A percentile compares a stretch with the other conserved stretches of the same genome.
These are phyloP conservation scores for Lactarius psammicola DNA, from an alignment of 768 basidiomycete species.

Conservation along the genomic window DNA sequence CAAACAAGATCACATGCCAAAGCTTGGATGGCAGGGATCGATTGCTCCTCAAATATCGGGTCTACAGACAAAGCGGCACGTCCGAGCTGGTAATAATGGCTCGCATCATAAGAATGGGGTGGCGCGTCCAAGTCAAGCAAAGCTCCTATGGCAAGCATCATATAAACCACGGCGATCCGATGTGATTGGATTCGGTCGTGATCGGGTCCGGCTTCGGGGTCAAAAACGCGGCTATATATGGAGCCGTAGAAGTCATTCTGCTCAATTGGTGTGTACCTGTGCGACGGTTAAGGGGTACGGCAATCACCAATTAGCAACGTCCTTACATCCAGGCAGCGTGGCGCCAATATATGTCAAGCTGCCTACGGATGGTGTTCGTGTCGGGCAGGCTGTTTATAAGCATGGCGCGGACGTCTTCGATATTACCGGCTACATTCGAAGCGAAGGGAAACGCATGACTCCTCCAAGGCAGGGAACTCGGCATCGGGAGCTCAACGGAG, in stretches of 20 bases:
- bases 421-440: constrained; percentile 40
- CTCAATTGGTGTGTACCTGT: constrained; percentile 66
- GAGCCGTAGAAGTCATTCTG: constrained; percentile 54
- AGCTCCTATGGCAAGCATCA: constrained; percentile 63
- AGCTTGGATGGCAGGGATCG: constrained; percentile 62
- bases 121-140: constrained; percentile 59
- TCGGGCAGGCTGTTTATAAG: constrained; percentile 50
- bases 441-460: constrained; percentile 60
- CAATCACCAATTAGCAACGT: constrained; percentile 24
- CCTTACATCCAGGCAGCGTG: constrained; percentile 73
- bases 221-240: constrained; percentile 55
- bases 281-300: constrained; percentile 4
- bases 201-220: constrained; percentile 40
- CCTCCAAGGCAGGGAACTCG: constrained; percentile 57
- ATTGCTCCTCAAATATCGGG: constrained; percentile 62
- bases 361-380: constrained; percentile 34
- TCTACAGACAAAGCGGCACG: constrained; percentile 60
- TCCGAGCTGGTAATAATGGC: constrained; percentile 58
- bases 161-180: constrained; percentile 56
- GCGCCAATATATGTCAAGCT: constrained; percentile 57
- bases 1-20: constrained; percentile 44
- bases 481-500: constrained; percentile 42
- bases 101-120: constrained; percentile 53
- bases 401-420: constrained; percentile 44
- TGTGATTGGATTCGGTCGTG: constrained; percentile 49